phyloP scores from a whole-genome alignment of 257 asterid species.

The Jacaranda copaia region DNA sequence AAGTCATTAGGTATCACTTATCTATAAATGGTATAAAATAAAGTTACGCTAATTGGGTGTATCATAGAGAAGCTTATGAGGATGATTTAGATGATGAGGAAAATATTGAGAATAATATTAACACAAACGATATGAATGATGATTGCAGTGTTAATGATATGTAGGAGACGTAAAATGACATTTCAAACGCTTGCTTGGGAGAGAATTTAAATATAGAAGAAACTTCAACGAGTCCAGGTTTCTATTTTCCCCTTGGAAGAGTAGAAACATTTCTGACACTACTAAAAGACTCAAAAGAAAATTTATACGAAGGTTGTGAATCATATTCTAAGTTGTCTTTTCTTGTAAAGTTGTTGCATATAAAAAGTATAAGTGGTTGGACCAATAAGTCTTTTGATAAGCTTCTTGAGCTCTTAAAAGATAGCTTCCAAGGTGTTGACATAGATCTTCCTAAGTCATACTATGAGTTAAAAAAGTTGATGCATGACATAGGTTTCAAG shows the following conservation, averaged over 20 bases:
- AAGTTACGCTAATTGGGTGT: not conserved
- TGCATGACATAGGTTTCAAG: too few relatives aligned
- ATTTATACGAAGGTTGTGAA: conserved; percentile 1
- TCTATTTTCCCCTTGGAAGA: not conserved
- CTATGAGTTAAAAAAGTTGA: too few relatives aligned
- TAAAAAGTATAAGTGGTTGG: not conserved
- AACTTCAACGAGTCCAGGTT: not conserved
- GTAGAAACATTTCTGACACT: not conserved
- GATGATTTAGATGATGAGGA: not conserved
- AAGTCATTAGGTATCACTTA: conserved; percentile 8
- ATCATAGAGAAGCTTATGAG: not conserved
- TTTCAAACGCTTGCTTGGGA: too few relatives aligned
- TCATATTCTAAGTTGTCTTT: not conserved
- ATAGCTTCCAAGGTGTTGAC: not conserved
- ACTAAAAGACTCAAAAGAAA: not conserved
- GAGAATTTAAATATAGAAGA: not conserved
- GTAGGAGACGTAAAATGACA: too few relatives aligned
- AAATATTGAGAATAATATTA: not conserved
- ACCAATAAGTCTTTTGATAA: conserved; percentile 15
- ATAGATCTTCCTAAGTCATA: too few relatives aligned
- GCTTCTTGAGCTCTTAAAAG: conserved; percentile 21
- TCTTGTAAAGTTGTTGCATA: too few relatives aligned
- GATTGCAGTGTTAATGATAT: too few relatives aligned
- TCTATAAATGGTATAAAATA: too few relatives aligned
- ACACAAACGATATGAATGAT: not conserved